Evolutionary conservation across 1,139 yeast species (phyloP).

Genomic region (Suhomyces guaymorum): DNA sequence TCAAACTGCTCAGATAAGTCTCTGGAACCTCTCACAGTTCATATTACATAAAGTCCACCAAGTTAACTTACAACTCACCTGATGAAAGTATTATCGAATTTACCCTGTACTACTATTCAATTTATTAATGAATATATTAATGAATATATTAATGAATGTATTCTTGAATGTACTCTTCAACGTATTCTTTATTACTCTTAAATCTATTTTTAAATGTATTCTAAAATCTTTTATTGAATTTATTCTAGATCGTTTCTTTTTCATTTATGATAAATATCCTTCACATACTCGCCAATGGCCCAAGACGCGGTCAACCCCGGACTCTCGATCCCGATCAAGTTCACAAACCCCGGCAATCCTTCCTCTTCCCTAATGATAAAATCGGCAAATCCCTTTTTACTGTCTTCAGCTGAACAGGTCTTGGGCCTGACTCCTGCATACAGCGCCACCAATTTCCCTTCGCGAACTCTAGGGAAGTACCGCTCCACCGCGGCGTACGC

Average conservation of each 20-base stretch:
- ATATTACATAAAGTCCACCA: too few relatives aligned
- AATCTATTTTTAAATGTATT: not conserved
- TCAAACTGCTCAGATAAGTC: too few relatives aligned
- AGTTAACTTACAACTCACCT: too few relatives aligned
- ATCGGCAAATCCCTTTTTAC: conserved; percentile 56
- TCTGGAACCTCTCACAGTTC: too few relatives aligned
- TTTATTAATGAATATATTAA: too few relatives aligned
- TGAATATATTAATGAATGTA: too few relatives aligned
- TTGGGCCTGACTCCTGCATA: conserved; percentile 88
- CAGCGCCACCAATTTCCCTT: conserved; percentile 57
- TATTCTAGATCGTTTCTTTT: too few relatives aligned
- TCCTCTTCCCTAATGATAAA: conserved; percentile 64
- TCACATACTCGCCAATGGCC: conserved; percentile 79
- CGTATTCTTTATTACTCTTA: too few relatives aligned
- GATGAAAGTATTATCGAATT: too few relatives aligned
- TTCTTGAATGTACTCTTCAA: too few relatives aligned
- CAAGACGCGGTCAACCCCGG: conserved; percentile 84
- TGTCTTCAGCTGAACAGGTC: conserved; percentile 47
- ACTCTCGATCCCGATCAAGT: conserved; percentile 80
- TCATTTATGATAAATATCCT: conserved; percentile 30
- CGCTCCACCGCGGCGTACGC: conserved; percentile 61
- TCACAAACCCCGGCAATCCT: conserved; percentile 77
- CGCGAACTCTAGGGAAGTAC: conserved; percentile 62
- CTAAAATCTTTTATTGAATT: not conserved
- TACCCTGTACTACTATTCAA: too few relatives aligned